Evolutionary conservation across 2,329 filamentous ascomycete genomes (phyloP).

Genomic region (Eurotiales sp.): DNA sequence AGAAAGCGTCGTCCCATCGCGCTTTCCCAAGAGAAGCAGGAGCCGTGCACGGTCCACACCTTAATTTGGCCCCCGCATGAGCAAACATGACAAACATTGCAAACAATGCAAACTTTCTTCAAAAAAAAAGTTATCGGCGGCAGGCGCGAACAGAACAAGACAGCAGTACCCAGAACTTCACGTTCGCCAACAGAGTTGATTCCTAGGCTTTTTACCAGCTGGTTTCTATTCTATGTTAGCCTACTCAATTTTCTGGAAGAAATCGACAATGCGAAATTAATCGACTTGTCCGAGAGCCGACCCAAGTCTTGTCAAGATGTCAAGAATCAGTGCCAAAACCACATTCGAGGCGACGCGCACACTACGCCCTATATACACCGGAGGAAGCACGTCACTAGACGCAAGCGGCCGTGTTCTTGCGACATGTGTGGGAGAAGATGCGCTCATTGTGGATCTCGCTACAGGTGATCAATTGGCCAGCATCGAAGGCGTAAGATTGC

Average conservation of each 20-base stretch:
- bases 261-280: constrained; percentile 10
- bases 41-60: constrained; percentile 26
- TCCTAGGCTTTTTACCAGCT: not conserved
- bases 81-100: constrained; percentile 33
- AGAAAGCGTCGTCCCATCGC: no score
- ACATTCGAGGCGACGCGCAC: constrained; percentile 82
- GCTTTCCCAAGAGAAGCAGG: constrained; percentile 13
- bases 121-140: constrained; percentile 30
- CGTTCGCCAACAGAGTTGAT: no score
- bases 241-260: not conserved
- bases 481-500: constrained; percentile 72
- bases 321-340: constrained; percentile 65
- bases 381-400: constrained; percentile 81
- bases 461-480: constrained; percentile 78
- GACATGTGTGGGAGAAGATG: constrained; percentile 88
- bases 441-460: constrained; percentile 76
- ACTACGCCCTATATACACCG: constrained; percentile 90
- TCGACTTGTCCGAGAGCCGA: constrained; percentile 8
- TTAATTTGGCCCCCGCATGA: constrained; percentile 26
- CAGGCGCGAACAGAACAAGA: not conserved
- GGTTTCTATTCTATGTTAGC: not conserved
- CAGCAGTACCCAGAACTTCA: not conserved
- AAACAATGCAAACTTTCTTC: constrained; percentile 10
- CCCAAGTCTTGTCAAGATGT: constrained; percentile 34
- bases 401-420: constrained; percentile 77